A percentile compares a stretch with the other conserved stretches of the same genome.
Conservation (phyloP, 2,329 filamentous ascomycete genomes). For the Phyllosticta capitalensis region DNA sequence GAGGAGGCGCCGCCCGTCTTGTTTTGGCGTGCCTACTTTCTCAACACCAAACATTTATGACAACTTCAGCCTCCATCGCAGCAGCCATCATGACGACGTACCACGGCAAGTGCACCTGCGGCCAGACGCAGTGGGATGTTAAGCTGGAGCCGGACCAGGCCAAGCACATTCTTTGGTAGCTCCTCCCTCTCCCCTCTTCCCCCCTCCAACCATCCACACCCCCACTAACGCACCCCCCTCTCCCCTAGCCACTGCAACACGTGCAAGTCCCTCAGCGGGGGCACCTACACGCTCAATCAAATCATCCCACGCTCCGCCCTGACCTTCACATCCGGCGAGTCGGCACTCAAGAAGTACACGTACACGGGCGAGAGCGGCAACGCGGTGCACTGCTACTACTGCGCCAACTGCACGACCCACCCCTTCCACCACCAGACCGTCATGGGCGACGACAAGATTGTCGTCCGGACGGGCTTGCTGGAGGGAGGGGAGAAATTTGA, state of each 20-base stretch:
- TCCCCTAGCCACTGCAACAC: conserved; percentile 44
- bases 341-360: conserved; percentile 40
- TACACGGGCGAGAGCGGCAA: conserved; percentile 50
- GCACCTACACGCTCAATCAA: conserved; percentile 45
- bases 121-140: conserved; percentile 43
- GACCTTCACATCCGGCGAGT: conserved; percentile 42
- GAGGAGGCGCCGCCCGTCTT: background rate
- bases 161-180: conserved; percentile 39
- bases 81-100: conserved; percentile 33
- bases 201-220: background rate
- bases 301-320: conserved; percentile 42
- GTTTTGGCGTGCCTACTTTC: too few relatives aligned
- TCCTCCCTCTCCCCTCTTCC: background rate
- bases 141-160: conserved; percentile 37
- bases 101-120: conserved; percentile 47
- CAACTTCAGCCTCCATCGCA: background rate
- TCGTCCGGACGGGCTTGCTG: conserved; percentile 43
- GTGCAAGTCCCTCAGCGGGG: conserved; percentile 45
- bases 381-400: conserved; percentile 48
- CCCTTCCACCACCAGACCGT: conserved; percentile 48
- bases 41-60: too few relatives aligned
- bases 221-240: background rate
- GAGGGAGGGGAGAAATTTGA: conserved; percentile 38
- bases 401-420: conserved; percentile 46
- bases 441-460: conserved; percentile 41